A percentile compares a stretch with the other conserved stretches of the same genome.
phyloP scores from a whole-genome alignment of 352 stramenopile genomes.

The Globisporangium iwayamae region DNA sequence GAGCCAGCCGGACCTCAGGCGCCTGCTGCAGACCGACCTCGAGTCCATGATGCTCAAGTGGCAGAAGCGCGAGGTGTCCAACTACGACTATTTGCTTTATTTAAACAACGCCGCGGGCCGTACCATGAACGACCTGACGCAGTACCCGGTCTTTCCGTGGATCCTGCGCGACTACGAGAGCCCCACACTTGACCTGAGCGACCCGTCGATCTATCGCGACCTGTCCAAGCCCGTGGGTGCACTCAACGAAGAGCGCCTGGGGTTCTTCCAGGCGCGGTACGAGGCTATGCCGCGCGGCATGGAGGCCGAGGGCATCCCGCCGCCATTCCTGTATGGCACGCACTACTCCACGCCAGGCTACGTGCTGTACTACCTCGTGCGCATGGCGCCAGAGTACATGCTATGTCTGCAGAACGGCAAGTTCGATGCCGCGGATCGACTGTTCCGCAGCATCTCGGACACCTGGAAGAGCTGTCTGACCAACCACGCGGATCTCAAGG shows the following conservation, averaged over 20 bases:
- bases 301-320: slow-evolving; percentile 74
- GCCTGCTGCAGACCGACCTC: slow-evolving; percentile 56
- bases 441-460: slow-evolving; percentile 93
- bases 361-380: slow-evolving; percentile 97
- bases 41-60: slow-evolving; percentile 82
- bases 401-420: slow-evolving; percentile 95
- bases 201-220: slow-evolving; percentile 89
- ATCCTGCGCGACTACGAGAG: slow-evolving; percentile 90
- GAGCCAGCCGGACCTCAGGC: slow-evolving; percentile 60
- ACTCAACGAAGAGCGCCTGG: slow-evolving; percentile 84
- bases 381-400: slow-evolving; percentile 95
- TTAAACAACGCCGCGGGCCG: slow-evolving; percentile 87
- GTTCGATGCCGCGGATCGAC: slow-evolving; percentile 97
- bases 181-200: slow-evolving; percentile 80
- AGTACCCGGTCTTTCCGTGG: slow-evolving; percentile 98
- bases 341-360: slow-evolving; percentile 92
- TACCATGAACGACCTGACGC: slow-evolving; percentile 89
- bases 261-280: slow-evolving; percentile 87
- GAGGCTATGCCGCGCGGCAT: slow-evolving; percentile 85
- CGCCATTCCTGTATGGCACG: slow-evolving; percentile 98
- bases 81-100: slow-evolving; percentile 92
- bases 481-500: slow-evolving; percentile 96
- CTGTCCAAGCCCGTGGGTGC: slow-evolving; percentile 94
- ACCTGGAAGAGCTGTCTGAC: slow-evolving; percentile 89
- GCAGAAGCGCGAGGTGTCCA: slow-evolving; percentile 90